Base-by-base conservation (phyloP, 2,329 filamentous ascomycete genomes). In the Verticillium nonalfalfae region DNA sequence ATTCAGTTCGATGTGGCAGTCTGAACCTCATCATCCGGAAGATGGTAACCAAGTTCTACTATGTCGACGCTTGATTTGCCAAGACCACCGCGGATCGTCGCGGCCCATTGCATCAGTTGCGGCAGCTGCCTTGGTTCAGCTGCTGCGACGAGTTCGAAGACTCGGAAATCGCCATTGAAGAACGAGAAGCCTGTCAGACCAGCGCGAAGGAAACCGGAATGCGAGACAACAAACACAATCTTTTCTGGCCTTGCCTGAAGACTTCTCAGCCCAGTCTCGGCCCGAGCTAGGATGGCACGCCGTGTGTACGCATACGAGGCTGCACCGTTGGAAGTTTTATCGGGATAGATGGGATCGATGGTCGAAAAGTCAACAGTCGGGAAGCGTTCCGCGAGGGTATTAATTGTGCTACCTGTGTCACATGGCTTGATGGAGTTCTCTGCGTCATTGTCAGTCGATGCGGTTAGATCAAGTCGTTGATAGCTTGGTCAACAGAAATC, bases 121-220 rank as follows among this genome's bases (percentile, higher is more conserved):
- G 66, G 61, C 3, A 70, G 73, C 5, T 73, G 72, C 2, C 72
- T 64, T 2, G 62, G 65, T 1, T 18, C 62, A 9, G 50, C 40
- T 39, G 18, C 31, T 58, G 57, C 68, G 69, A 69, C 77, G 65
- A 86, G 85, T 18, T 84, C 79, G 67, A 89, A 89, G 35, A 89
- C 75, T 13, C 87, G 80, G 71, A 85, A 90, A 67, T 90, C 87
- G 11, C 82, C 83, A 64, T 89, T 89, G 69, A 81, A 82, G 67
- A 78, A 86, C 75, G 76, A 82, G 65, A 75, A 76, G 1, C 85
- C 81, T 9, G 78, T 80, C 7, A 89, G 79, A 9, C 79, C 84
- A 3, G 77, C 70, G n/a, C 86, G 75, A 64, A 90, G 67, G 69
- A 89, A 90, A 0, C 81, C 85, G 1, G 86, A 85, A 72, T 90